A percentile compares a stretch with the other conserved stretches of the same genome.
Evolutionary conservation across 2,329 filamentous ascomycete species (phyloP).

Genomic region (Calonectria ilicicola): DNA sequence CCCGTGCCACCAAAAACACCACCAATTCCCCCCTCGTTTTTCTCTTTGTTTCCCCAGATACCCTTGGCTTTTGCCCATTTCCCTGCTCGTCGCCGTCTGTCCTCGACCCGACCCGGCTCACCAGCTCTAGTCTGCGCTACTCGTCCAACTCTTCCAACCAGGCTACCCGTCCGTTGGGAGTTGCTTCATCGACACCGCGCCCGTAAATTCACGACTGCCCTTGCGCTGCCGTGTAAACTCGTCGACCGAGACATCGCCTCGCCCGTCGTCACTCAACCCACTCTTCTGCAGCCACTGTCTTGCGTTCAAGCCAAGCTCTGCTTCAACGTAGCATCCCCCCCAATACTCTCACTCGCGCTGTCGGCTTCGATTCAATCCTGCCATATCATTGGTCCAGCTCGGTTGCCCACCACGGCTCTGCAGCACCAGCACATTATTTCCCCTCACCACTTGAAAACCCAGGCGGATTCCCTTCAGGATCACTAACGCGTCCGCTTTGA

Average conservation of each 20-base stretch:
- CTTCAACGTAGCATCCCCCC: constrained; percentile 18
- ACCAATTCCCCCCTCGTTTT: constrained; percentile 45
- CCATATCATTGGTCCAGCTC: constrained; percentile 32
- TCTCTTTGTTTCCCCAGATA: constrained; percentile 48
- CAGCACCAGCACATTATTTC: constrained; percentile 42
- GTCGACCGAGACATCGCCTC: constrained; percentile 42
- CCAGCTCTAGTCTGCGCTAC: constrained; percentile 35
- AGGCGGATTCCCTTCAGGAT: constrained; percentile 36
- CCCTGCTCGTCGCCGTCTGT: constrained; percentile 35
- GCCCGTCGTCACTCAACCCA: constrained; percentile 33
- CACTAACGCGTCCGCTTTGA: constrained; percentile 43
- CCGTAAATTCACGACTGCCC: constrained; percentile 37
- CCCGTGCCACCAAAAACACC: constrained; percentile 46
- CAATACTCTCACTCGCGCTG: constrained; percentile 21
- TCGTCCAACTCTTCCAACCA: constrained; percentile 26
- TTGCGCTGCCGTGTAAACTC: constrained; percentile 37
- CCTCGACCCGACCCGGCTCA: constrained; percentile 41
- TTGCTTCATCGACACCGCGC: constrained; percentile 25
- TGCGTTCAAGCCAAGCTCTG: constrained; percentile 34
- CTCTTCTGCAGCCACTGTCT: constrained; percentile 33
- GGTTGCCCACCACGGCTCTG: constrained; percentile 53
- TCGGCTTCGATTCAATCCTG: constrained; percentile 34
- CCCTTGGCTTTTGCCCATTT: constrained; percentile 43
- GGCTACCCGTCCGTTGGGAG: constrained; percentile 19
- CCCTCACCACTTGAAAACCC: constrained; percentile 43